Base-by-base conservation (phyloP, 2,329 filamentous ascomycete species). In the Aspergillus ibericus region DNA sequence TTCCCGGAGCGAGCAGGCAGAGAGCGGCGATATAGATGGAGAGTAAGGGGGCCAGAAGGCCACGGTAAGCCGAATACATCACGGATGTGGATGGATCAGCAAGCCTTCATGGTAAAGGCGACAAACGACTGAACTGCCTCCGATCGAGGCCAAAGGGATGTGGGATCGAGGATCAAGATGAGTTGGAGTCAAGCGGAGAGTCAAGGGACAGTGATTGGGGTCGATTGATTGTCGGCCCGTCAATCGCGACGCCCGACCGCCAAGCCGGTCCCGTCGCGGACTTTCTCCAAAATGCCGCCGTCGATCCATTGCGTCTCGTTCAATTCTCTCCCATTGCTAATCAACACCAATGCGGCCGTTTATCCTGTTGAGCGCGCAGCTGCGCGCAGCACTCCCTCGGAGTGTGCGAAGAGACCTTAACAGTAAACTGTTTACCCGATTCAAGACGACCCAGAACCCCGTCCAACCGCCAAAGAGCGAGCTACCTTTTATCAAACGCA, bases 31-130 rank as follows among this genome's bases (percentile, higher is more conserved):
- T 59, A 49, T 67, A 67, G 54, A 71, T 57, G 34, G 64, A 60
- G 18, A 73, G 62, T 27, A 74, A 57, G 49, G 63, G 60, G 56
- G 63, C 63, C 42, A 62, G 48, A 56, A 67, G 59, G 62, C 64
- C 81, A 61, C 59, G 52, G 53, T 67, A 60, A 61, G 66, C 62
- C 59, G 59, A 59, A 58, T 49, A 60, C 72, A 74, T 74, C 44
- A 60, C 62, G 66, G 51, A 13, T 53, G 25, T 25, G 49, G 18
- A 34, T 44, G 38, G 16, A 36, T 53, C 36, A 51, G 8, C 20
- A 27, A 51, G 36, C 25, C 25, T 32, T 55, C 52, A 61, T 58
- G 22, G 44, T 34, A 44, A 6, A 53, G 48, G 10, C 15, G n/a
- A 16, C 9, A 10, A 4, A 25, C 25, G 25, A n/a, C 15, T 16